Conservation (phyloP, 2,329 filamentous ascomycete genomes). For the Torrubiella hemipterigena region DNA sequence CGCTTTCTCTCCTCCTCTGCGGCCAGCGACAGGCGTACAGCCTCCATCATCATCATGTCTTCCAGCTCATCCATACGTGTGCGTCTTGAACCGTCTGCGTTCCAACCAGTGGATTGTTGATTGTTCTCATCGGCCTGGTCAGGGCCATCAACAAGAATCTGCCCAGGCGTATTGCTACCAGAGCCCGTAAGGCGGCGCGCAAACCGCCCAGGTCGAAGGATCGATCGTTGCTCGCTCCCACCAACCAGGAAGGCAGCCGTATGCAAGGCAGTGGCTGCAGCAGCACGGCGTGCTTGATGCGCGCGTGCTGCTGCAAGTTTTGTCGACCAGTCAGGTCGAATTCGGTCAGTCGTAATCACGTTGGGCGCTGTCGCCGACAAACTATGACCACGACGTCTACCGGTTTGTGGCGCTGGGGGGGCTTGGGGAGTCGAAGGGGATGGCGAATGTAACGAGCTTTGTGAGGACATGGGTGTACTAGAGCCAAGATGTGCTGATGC, state of each 20-base stretch:
- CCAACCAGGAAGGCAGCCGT: slow-evolving; percentile 89
- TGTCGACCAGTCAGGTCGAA: slow-evolving; percentile 88
- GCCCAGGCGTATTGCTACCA: slow-evolving; percentile 10
- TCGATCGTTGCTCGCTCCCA: slow-evolving; percentile 40
- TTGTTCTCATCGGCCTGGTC: slow-evolving; percentile 14
- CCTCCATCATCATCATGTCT: slow-evolving; percentile 98
- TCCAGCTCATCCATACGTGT: slow-evolving; percentile 75
- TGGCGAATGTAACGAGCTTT: slow-evolving; percentile 61
- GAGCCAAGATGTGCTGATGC: slow-evolving; percentile 22
- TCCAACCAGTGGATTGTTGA: slow-evolving; percentile 9
- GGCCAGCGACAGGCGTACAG: slow-evolving; percentile 80
- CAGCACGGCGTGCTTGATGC: slow-evolving; percentile 74
- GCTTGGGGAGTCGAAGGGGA: slow-evolving; percentile 26
- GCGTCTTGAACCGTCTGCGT: slow-evolving; percentile 19
- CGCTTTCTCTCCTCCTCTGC: slow-evolving; percentile 86
- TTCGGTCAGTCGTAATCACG: slow-evolving; percentile 84
- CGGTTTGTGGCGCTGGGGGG: no score
- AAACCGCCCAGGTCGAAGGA: slow-evolving; percentile 35
- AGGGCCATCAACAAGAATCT: slow-evolving; percentile 6
- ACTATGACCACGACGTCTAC: slow-evolving; percentile 39
- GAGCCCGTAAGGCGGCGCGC: slow-evolving; percentile 38
- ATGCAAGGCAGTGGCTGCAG: slow-evolving; percentile 86
- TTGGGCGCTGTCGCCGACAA: slow-evolving; percentile 73
- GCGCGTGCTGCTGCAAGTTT: slow-evolving; percentile 78
- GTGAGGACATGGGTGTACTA: slow-evolving; percentile 72